phyloP scores from a whole-genome alignment of 2,329 filamentous ascomycete species.

The Xylariomycetidae sp. region DNA sequence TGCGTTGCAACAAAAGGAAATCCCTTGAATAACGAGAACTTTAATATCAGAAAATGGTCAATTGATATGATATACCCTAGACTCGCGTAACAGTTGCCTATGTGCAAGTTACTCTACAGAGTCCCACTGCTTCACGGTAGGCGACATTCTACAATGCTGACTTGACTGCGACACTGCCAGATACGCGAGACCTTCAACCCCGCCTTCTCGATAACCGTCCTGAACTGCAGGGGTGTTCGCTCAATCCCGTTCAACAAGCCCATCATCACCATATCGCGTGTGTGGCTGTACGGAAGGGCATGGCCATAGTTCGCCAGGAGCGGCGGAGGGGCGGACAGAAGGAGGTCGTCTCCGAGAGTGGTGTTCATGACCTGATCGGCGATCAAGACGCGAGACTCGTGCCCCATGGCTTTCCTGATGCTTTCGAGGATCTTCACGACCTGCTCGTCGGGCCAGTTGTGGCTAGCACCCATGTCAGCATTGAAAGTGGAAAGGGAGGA shows the following conservation, averaged over 20 bases:
- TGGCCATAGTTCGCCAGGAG: constrained; percentile 1
- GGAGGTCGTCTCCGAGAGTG: neutral
- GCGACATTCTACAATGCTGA: constrained; percentile 1
- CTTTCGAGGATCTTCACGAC: constrained; percentile 9
- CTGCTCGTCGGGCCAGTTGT: constrained; percentile 14
- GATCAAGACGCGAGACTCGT: neutral
- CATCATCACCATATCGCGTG: neutral
- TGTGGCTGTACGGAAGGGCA: neutral
- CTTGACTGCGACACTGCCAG: neutral
- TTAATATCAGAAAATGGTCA: too few species aligned
- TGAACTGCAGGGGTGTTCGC: neutral
- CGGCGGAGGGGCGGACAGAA: neutral
- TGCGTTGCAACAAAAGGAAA: constrained; percentile 14
- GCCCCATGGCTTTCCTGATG: constrained; percentile 10
- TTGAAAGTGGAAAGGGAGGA: neutral
- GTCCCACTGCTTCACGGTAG: too few species aligned
- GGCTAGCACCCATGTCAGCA: neutral
- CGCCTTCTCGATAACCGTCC: neutral
- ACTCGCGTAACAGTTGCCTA: too few species aligned
- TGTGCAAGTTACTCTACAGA: too few species aligned
- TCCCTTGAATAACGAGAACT: too few species aligned
- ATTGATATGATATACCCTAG: too few species aligned
- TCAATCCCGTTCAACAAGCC: neutral
- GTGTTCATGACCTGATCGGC: neutral
- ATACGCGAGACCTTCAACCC: neutral